Conservation (phyloP, 2,329 filamentous ascomycete species). For the Fusarium caatingaense region DNA sequence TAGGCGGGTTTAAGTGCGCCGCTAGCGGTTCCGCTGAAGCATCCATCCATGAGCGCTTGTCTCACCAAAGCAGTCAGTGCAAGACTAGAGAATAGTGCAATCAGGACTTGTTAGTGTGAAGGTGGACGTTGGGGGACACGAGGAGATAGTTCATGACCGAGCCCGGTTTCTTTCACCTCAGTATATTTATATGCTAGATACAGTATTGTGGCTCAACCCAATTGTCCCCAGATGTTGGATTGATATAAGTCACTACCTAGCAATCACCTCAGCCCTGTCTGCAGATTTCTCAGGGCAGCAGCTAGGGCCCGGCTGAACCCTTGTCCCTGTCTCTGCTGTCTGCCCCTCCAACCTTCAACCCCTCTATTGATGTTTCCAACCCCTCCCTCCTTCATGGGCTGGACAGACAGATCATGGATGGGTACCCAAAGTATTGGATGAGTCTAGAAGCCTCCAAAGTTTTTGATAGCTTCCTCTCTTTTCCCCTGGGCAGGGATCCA, state of each 20-base stretch:
- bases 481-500: background rate
- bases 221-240: background rate
- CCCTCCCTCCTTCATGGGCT: conserved; percentile 6
- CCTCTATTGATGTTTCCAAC: conserved; percentile 9
- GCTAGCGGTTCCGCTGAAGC: conserved; percentile 19
- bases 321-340: conserved; percentile 2
- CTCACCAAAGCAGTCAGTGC: background rate
- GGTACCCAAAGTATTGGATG: background rate
- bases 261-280: background rate
- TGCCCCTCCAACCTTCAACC: conserved; percentile 18
- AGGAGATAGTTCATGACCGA: background rate
- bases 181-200: background rate
- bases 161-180: background rate
- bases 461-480: background rate
- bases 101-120: background rate
- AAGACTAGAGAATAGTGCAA: background rate
- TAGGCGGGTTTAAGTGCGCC: conserved; percentile 4
- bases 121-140: background rate
- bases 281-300: conserved; percentile 15
- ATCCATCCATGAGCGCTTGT: background rate
- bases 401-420: background rate
- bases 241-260: background rate
- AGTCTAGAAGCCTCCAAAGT: conserved; percentile 15
- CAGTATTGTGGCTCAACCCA: background rate
- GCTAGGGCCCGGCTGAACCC: background rate